Evolutionary conservation across 495 filamentous ascomycete species (phyloP).

Genomic region (Aspergillus panamensis): DNA sequence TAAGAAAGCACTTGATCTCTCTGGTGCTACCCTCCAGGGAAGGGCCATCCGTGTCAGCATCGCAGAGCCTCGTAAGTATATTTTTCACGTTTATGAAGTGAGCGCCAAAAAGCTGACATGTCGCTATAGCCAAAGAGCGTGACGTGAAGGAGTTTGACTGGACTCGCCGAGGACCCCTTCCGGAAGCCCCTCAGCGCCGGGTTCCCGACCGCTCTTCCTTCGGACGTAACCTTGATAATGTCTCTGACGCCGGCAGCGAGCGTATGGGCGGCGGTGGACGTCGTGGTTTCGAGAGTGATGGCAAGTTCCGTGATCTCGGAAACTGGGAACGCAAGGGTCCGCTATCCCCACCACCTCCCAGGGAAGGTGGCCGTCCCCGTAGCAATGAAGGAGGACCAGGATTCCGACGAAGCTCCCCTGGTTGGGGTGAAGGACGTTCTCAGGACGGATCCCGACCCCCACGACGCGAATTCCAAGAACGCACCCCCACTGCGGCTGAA

Average conservation of each 20-base stretch:
- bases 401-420: conserved; percentile 66
- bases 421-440: conserved; percentile 80
- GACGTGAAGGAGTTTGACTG: conserved; percentile 59
- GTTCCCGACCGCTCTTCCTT: conserved; percentile 47
- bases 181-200: conserved; percentile 58
- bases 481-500: conserved; percentile 77
- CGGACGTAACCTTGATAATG: conserved; percentile 48
- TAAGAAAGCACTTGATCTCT: conserved; percentile 83
- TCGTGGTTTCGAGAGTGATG: conserved; percentile 64
- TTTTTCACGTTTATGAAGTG: conserved; percentile 1
- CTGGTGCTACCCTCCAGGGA: conserved; percentile 75
- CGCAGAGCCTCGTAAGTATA: conserved; percentile 73
- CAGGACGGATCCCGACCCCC: conserved; percentile 81
- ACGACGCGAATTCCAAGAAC: conserved; percentile 74
- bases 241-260: conserved; percentile 51
- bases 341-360: conserved; percentile 63
- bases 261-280: conserved; percentile 47
- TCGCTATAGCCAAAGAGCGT: conserved; percentile 65
- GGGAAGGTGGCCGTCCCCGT: conserved; percentile 67
- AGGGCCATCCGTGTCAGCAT: conserved; percentile 84
- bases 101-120: conserved; percentile 27
- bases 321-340: conserved; percentile 97
- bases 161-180: conserved; percentile 87
- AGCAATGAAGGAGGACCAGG: conserved; percentile 61
- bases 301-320: conserved; percentile 78